Evolutionary conservation across 1,284 basidiomycete species (phyloP).

Genomic region (Fistulinella cinereoalba): DNA sequence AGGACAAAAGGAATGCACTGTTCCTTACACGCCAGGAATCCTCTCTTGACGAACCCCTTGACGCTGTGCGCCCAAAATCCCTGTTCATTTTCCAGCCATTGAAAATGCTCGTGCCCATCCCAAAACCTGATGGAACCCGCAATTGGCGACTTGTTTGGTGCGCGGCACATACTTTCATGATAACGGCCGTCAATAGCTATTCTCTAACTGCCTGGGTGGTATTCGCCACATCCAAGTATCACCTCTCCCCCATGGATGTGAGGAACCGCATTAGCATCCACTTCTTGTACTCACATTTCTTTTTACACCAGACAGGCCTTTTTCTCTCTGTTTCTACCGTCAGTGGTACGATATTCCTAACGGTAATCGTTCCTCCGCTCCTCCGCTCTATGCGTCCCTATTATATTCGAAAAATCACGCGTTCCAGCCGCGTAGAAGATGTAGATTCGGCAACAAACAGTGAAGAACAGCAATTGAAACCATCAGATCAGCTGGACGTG

Average conservation of each 20-base stretch:
- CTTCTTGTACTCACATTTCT: no score
- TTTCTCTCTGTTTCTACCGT: slow-evolving; percentile 14
- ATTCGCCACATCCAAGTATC: slow-evolving; percentile 23
- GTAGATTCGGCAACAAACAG: no score
- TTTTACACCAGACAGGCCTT: slow-evolving; percentile 22
- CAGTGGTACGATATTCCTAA: slow-evolving; percentile 16
- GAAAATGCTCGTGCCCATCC: slow-evolving; percentile 23
- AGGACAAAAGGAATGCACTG: neutral
- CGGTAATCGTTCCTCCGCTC: slow-evolving; percentile 14
- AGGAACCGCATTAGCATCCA: no score
- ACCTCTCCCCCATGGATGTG: slow-evolving; percentile 24
- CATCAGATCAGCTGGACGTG: slow-evolving; percentile 34
- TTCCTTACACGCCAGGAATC: no score
- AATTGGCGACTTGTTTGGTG: slow-evolving; percentile 34
- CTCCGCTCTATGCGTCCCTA: slow-evolving; percentile 20
- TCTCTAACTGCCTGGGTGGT: slow-evolving; percentile 22
- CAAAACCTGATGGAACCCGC: slow-evolving; percentile 18
- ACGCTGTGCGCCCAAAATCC: no score
- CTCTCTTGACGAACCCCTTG: no score
- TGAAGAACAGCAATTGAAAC: no score
- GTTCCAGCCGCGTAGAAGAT: slow-evolving; percentile 4
- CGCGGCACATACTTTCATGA: slow-evolving; percentile 26
- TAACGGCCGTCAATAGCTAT: slow-evolving; percentile 20
- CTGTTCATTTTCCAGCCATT: no score
- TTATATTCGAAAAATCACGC: slow-evolving; percentile 8